Conservation (phyloP, 2,329 filamentous ascomycete genomes). For the Colletotrichum gigasporum region DNA sequence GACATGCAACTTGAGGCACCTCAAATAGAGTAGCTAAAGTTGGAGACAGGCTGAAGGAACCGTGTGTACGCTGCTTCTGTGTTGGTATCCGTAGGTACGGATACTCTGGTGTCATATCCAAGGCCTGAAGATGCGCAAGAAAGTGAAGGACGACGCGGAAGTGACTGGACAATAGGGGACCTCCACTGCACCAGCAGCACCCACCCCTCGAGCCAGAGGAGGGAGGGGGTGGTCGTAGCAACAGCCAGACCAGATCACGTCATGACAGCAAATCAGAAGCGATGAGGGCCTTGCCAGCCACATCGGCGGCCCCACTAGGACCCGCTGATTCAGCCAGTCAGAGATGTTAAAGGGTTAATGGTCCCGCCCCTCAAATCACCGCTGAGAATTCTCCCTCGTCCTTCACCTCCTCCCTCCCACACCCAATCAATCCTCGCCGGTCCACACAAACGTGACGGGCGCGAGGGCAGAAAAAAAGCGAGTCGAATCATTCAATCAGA, state of each 20-base stretch:
- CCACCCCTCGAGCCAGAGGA: not conserved
- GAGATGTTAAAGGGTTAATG: constrained; percentile 52
- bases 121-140: not conserved
- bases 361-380: constrained; percentile 62
- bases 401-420: constrained; percentile 53
- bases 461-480: constrained; percentile 34
- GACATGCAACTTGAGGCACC: not conserved
- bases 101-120: no score
- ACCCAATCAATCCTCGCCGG: constrained; percentile 58
- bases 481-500: constrained; percentile 41
- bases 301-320: constrained; percentile 43
- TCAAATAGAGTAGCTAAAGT: not conserved
- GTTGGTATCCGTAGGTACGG: no score
- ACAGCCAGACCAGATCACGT: constrained; percentile 31
- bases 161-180: constrained; percentile 1
- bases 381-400: constrained; percentile 55
- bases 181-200: no score
- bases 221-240: not conserved
- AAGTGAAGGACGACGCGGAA: not conserved
- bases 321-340: constrained; percentile 61
- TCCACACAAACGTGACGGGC: constrained; percentile 44
- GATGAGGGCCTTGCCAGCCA: constrained; percentile 7
- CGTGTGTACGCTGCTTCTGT: no score
- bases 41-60: no score
- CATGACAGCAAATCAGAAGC: constrained; percentile 33